phyloP scores from a whole-genome alignment of 2,329 filamentous ascomycete species.

The Cercospora sp. region DNA sequence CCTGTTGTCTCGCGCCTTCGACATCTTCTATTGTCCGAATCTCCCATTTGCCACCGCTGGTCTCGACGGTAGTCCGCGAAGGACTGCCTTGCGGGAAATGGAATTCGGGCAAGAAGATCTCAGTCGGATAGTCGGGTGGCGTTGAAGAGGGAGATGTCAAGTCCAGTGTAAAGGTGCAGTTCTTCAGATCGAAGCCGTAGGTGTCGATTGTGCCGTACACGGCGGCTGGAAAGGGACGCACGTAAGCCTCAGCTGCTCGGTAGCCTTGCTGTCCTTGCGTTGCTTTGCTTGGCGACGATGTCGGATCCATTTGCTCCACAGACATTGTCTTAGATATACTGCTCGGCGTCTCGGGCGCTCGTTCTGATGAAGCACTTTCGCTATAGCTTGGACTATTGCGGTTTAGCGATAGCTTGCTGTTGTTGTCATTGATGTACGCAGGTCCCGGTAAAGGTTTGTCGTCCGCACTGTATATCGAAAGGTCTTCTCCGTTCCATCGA shows the following conservation, averaged over 20 bases:
- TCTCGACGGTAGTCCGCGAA: slow-evolving; percentile 65
- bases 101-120: slow-evolving; percentile 84
- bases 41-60: slow-evolving; percentile 86
- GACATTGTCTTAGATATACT: slow-evolving; percentile 76
- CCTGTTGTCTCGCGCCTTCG: slow-evolving; percentile 63
- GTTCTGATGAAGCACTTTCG: slow-evolving; percentile 52
- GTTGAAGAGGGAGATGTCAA: slow-evolving; percentile 64
- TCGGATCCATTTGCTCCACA: slow-evolving; percentile 49
- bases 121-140: slow-evolving; percentile 68
- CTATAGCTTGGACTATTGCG: slow-evolving; percentile 57
- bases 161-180: slow-evolving; percentile 73
- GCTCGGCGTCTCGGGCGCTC: slow-evolving; percentile 65
- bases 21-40: slow-evolving; percentile 73
- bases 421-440: slow-evolving; percentile 47
- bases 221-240: slow-evolving; percentile 77
- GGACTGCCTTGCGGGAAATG: slow-evolving; percentile 73
- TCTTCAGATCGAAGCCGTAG: slow-evolving; percentile 80
- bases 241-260: slow-evolving; percentile 88
- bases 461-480: slow-evolving; percentile 85
- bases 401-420: slow-evolving; percentile 54
- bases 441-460: slow-evolving; percentile 63
- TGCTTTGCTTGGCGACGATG: slow-evolving; percentile 17
- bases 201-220: slow-evolving; percentile 70
- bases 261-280: slow-evolving; percentile 55
- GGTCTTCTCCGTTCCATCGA: slow-evolving; percentile 95